Base-by-base conservation (phyloP, 2,329 filamentous ascomycete species). In the Teratosphaeria viscida region DNA sequence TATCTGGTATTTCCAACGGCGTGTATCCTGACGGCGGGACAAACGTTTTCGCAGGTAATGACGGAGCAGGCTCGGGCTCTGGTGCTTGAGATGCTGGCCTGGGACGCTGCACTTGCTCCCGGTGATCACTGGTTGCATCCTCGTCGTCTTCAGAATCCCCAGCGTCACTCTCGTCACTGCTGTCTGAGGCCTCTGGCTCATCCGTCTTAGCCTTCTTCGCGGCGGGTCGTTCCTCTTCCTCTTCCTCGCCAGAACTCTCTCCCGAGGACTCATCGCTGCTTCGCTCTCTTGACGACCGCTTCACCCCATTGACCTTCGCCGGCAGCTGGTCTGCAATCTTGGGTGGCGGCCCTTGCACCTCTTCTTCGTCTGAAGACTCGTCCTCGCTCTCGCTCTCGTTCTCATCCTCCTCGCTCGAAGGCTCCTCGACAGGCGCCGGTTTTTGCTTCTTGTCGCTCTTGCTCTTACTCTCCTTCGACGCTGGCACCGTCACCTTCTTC, bases 1-100 rank as follows among this genome's bases (percentile, higher is more conserved):
- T 67, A 19, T 65, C 79, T 71, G 61, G 83, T 73, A 68, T 82
- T 75, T 65, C 79, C 72, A 69, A 76, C 70, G 64, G 74, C 66
- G 64, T 76, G 79, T 82, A 81, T 54, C 79, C 77, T 34, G 68
- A 65, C 5, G 75, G 72, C 23, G 75, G 71, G 29, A 72, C 53
- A 59, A 64, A 72, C 1, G 66, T 61, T 54, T 65, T 61, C 10
- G 64, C 61, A 5, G 65, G 60, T 59, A 70, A 61, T 54, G 55
- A 59, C 10, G 58, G 57, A 58, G 43, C 29, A 54, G 32, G 55
- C 58, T 16, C 59, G 59, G 37, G 16, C 43, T 49, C 43, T 49
- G 6, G 43, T 49, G 6, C 43, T 10, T 26, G 43, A 19, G 43
- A n/a, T 11, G n/a, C 5, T 23, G 43, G n/a, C 6, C 11, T 23